Conservation (phyloP, 164 flowering plant species). For the Cinnamomum chago region DNA sequence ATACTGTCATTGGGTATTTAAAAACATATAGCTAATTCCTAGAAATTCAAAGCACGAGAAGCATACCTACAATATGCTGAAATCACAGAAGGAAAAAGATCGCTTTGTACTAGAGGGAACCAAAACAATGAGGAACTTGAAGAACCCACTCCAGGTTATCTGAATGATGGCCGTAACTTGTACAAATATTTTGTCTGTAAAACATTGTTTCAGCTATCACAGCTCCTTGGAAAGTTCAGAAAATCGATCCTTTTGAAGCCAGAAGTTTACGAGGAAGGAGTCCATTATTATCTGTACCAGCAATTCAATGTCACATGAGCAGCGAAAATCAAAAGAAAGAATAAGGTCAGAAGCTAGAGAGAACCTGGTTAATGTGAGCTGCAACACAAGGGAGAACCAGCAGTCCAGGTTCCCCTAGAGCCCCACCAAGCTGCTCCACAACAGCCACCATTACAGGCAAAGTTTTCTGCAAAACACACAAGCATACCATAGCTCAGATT, state of each 20-base stretch:
- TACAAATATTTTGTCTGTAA: background rate
- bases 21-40: too few relatives aligned
- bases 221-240: slow-evolving; percentile 28
- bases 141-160: background rate
- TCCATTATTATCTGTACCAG: slow-evolving; percentile 61
- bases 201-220: background rate
- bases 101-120: too few relatives aligned
- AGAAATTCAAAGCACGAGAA: too few relatives aligned
- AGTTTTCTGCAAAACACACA: slow-evolving; percentile 59
- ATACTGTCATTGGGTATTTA: too few relatives aligned
- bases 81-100: too few relatives aligned
- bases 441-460: slow-evolving; percentile 91
- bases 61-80: too few relatives aligned
- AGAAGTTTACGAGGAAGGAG: slow-evolving; percentile 60
- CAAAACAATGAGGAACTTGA: too few relatives aligned
- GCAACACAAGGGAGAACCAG: slow-evolving; percentile 94
- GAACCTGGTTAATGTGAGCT: slow-evolving; percentile 87
- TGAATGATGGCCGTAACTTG: background rate
- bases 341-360: background rate
- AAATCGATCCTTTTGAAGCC: slow-evolving; percentile 40
- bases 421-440: slow-evolving; percentile 86
- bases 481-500: background rate
- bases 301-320: background rate
- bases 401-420: slow-evolving; percentile 81
- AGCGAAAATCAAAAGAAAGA: background rate